Percentiles rank a stretch among this genome's conserved stretches.
phyloP scores from a whole-genome alignment of 2,329 filamentous ascomycete species.

The Hypoxylon sp. region DNA sequence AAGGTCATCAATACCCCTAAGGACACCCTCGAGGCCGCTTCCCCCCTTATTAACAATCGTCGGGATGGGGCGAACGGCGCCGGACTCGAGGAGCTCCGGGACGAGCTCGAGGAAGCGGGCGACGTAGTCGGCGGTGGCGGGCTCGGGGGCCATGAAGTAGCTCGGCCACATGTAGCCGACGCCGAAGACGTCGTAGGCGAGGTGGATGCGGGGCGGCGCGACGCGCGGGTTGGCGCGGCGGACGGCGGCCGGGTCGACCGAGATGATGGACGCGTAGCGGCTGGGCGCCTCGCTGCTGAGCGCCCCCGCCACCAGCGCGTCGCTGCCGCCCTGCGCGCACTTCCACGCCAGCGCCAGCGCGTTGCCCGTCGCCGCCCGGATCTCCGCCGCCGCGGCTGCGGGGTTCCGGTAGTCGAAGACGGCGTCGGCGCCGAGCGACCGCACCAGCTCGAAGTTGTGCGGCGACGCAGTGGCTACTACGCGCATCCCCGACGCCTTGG shows the following conservation, averaged over 20 bases:
- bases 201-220: slow-evolving; percentile 40
- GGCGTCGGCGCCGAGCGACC: slow-evolving; percentile 43
- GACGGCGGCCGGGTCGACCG: slow-evolving; percentile 48
- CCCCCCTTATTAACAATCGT: slow-evolving; percentile 44
- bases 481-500: slow-evolving; percentile 51
- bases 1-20: slow-evolving; percentile 47
- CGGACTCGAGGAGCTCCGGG: slow-evolving; percentile 46
- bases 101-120: slow-evolving; percentile 49
- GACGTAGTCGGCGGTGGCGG: slow-evolving; percentile 35
- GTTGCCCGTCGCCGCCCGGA: slow-evolving; percentile 34
- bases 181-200: slow-evolving; percentile 53
- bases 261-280: slow-evolving; percentile 51
- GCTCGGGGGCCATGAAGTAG: background rate
- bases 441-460: slow-evolving; percentile 48
- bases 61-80: slow-evolving; percentile 49
- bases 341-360: slow-evolving; percentile 47
- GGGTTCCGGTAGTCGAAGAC: slow-evolving; percentile 47
- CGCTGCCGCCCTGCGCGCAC: slow-evolving; percentile 45
- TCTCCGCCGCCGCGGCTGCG: slow-evolving; percentile 35
- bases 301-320: slow-evolving; percentile 44
- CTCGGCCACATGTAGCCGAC: slow-evolving; percentile 42
- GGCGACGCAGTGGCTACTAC: slow-evolving; percentile 53
- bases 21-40: slow-evolving; percentile 47
- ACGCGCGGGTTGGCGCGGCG: slow-evolving; percentile 46
- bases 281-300: slow-evolving; percentile 45